Evolutionary conservation across 495 filamentous ascomycete genomes (phyloP), one percentile per base, ranked within the genome.

Genomic region (Penicillium ucsense): DNA sequence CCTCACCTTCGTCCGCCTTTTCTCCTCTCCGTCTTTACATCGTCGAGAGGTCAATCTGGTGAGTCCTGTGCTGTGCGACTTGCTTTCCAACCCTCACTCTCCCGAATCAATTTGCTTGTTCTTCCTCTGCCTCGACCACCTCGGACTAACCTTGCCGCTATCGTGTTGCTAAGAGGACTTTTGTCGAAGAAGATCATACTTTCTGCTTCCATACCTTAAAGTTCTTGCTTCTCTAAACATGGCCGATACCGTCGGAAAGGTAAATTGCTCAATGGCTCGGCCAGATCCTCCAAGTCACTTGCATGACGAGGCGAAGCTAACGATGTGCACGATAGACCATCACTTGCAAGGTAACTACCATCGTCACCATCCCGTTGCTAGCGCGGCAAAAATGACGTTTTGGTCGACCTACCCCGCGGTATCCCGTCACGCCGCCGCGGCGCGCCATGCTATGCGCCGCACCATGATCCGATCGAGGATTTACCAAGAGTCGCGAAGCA

Each of bases 301-400:
- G 31, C 20, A 39, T n/a, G 41, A 43, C 35, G 12, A 11, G 20
- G 20, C 12, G 49, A 29, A 30, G 8, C 45, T 53, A 46, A 61
- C 44, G 11, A 32, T n/a, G 5, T 37, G 12, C 29, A 35, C 34
- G 31, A 29, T 41, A 86, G 84, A 86, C 81, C 35, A 88, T 88
- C 61, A 86, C 78, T 56, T 86, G 84, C 72, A 86, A 86, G 75
- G 83, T 79, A 66, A 59, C 12, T 20, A 52, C 47, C 31, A 57
- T 61, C 39, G 45, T 37, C 40, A 28, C 45, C 27, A 38, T 51
- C 29, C 40, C 33, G 34, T 47, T 37, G 36, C 43, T 30, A 33
- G 49, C 38, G 41, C 43, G 39, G 9, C 6, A 10, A 11, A 48
- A 34, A 55, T 52, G 50, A 58, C 52, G 45, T 48, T 49, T 20